A percentile compares a stretch with the other conserved stretches of the same genome.
Conservation (phyloP, 1,139 yeast species). For the Blastobotrys arbuscula region DNA sequence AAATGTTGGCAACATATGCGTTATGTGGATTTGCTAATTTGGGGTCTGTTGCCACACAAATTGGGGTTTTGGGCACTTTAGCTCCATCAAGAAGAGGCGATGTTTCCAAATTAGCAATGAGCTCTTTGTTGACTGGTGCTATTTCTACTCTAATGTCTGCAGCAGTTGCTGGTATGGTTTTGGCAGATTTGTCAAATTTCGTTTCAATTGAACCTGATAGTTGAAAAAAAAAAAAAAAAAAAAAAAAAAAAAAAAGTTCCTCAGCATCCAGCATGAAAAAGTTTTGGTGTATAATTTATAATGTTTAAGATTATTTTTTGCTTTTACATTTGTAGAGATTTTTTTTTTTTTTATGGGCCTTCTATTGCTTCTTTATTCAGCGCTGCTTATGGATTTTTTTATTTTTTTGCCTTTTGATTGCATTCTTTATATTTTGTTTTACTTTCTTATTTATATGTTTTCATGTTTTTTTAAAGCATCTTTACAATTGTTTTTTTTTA, state of each 20-base stretch:
- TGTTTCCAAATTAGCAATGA: constrained; percentile 44
- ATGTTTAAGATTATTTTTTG: neutral
- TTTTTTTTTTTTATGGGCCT: neutral
- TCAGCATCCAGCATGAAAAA: neutral
- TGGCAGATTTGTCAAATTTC: constrained; percentile 42
- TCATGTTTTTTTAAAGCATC: neutral
- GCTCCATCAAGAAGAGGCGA: constrained; percentile 51
- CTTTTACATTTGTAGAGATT: neutral
- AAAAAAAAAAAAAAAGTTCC: neutral
- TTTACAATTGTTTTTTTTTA: neutral
- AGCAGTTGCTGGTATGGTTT: constrained; percentile 63
- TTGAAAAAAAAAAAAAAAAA: neutral
- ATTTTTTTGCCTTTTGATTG: neutral
- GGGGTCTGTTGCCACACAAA: constrained; percentile 59
- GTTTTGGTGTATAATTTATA: neutral
- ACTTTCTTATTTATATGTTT: neutral
- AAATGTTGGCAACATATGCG: constrained; percentile 57
- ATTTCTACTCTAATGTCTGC: constrained; percentile 56
- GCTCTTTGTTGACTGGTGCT: constrained; percentile 52
- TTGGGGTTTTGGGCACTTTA: constrained; percentile 57
- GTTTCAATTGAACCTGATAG: neutral
- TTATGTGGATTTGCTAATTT: constrained; percentile 63
- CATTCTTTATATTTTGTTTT: neutral
- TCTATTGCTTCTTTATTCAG: no score
- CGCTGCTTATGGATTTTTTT: no score